Percentiles rank a stretch among this genome's conserved stretches.
These are phyloP conservation scores for Hypericum perforatum DNA, from an alignment of 345 rosid species.

Conservation along the genomic window DNA sequence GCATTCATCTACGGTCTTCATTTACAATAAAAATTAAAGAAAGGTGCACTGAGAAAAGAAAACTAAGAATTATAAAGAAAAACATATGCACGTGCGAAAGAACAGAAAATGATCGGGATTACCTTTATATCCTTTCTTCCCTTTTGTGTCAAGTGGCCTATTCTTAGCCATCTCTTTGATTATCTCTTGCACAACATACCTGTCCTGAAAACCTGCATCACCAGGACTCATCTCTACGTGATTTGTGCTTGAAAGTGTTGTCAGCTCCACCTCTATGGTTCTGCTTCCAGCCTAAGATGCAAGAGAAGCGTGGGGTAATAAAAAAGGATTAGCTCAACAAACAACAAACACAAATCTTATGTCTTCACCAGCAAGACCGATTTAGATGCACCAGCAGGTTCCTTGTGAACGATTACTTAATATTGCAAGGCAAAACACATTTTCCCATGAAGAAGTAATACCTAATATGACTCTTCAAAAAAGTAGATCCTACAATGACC, in stretches of 20 bases:
- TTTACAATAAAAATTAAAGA: too few species aligned
- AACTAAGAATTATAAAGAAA: too few species aligned
- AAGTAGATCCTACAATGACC: too few species aligned
- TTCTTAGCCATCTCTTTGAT: constrained; percentile 97
- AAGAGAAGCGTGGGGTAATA: background rate
- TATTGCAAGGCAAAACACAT: too few species aligned
- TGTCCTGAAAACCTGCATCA: constrained; percentile 96
- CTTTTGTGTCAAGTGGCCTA: constrained; percentile 82
- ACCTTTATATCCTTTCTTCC: constrained; percentile 85
- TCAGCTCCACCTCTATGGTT: constrained; percentile 76
- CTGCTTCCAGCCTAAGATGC: constrained; percentile 75
- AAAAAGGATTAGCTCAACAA: background rate
- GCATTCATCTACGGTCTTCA: too few species aligned
- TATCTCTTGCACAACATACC: constrained; percentile 88
- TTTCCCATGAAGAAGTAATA: too few species aligned
- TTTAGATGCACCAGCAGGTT: too few species aligned
- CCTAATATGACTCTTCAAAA: too few species aligned
- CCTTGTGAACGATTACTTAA: too few species aligned
- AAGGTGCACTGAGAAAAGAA: background rate
- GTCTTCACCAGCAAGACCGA: background rate
- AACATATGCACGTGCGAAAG: too few species aligned
- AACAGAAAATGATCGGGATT: constrained; percentile 1
- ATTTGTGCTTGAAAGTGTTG: constrained; percentile 73
- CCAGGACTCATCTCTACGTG: constrained; percentile 93
- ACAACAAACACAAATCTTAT: background rate